Evolutionary conservation across 371 early-diverging fungal species (phyloP).

Genomic region (Gilbertella persicaria): DNA sequence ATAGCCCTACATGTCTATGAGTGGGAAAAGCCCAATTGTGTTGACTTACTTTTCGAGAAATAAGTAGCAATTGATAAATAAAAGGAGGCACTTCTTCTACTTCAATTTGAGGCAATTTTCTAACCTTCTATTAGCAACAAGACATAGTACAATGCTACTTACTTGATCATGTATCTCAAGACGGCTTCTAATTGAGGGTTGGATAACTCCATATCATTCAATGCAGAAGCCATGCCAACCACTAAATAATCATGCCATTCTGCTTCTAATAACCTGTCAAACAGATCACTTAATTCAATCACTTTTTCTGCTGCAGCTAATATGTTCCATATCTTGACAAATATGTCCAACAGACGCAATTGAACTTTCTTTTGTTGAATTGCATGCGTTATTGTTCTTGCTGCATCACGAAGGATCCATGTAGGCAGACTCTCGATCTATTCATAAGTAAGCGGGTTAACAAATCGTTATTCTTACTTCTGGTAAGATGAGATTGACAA

Average conservation of each 20-base stretch:
- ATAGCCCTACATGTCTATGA: conserved; percentile 10
- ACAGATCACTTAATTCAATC: conserved; percentile 27
- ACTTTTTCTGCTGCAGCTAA: conserved; percentile 34
- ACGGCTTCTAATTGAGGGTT: conserved; percentile 40
- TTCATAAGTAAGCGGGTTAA: background rate
- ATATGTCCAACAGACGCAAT: conserved; percentile 44
- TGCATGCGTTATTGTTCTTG: conserved; percentile 12
- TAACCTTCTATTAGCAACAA: conserved; percentile 7
- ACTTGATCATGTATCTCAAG: conserved; percentile 38
- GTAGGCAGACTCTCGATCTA: conserved; percentile 36
- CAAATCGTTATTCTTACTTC: conserved; percentile 23
- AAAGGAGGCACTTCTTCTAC: conserved; percentile 58
- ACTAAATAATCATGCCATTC: conserved; percentile 46
- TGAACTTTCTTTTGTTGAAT: conserved; percentile 36
- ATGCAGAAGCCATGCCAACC: conserved; percentile 44
- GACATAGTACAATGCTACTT: background rate
- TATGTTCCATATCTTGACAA: conserved; percentile 47
- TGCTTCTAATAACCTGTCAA: conserved; percentile 37
- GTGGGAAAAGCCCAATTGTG: too few species aligned
- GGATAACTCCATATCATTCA: conserved; percentile 55
- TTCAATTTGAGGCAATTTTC: conserved; percentile 53
- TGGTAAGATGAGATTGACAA: conserved; percentile 39
- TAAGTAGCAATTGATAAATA: conserved; percentile 55
- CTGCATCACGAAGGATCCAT: conserved; percentile 15
- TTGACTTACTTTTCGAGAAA: conserved; percentile 57